Conservation (phyloP, 78 protist species). For the Emiliania huxleyi region DNA sequence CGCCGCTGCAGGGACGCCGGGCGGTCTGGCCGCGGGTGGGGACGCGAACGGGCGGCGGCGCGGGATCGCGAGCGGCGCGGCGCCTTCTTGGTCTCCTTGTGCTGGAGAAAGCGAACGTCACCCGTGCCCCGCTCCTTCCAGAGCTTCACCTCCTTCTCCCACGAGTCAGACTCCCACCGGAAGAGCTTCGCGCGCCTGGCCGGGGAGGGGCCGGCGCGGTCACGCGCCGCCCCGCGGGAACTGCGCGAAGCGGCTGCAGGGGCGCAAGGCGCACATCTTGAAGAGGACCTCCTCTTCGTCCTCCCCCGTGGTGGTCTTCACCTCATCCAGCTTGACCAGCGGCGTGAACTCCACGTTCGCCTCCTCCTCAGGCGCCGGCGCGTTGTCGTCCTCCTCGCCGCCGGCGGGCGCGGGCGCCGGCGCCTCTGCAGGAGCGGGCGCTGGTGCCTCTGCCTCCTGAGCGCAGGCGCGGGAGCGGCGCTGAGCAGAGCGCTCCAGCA, state of each 20-base stretch:
- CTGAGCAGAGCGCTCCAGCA: too few relatives aligned
- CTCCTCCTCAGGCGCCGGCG: constrained; percentile 10
- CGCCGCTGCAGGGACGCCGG: too few relatives aligned
- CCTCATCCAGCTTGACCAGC: constrained; percentile 4
- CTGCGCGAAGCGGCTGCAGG: too few relatives aligned
- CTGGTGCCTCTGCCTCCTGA: too few relatives aligned
- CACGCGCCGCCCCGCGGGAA: neutral
- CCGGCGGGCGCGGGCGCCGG: too few relatives aligned
- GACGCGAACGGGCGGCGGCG: neutral
- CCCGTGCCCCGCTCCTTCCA: constrained; percentile 95
- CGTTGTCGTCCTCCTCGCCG: neutral
- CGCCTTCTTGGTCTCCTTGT: constrained; percentile 56
- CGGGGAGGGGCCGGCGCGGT: neutral
- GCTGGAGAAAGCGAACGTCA: constrained; percentile 75
- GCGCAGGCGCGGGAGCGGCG: too few relatives aligned
- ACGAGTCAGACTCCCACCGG: constrained; percentile 53
- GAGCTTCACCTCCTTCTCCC: constrained; percentile 45
- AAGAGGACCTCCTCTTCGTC: constrained; percentile 27
- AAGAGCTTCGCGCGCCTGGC: constrained; percentile 75
- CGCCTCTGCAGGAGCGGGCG: too few relatives aligned
- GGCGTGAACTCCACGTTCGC: neutral
- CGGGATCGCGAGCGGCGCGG: neutral
- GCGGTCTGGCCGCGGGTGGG: too few relatives aligned
- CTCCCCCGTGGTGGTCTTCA: neutral
- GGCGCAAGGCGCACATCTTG: constrained; percentile 20